Base-by-base conservation (phyloP, 2,329 filamentous ascomycete genomes). In the Claviceps cyperi region DNA sequence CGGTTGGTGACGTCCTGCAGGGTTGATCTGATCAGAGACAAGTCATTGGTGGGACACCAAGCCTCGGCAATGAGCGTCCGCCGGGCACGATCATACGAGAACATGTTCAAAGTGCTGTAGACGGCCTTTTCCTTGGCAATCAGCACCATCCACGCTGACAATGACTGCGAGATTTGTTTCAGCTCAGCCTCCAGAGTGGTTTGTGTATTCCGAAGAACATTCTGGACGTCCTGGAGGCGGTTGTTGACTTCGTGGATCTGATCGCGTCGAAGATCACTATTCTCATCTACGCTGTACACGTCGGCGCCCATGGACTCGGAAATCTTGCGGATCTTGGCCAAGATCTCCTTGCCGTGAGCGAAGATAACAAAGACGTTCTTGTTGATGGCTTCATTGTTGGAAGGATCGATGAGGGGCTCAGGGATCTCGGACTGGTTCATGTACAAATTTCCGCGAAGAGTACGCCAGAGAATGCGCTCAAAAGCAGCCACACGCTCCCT, bases 321-420 rank as follows among this genome's bases (percentile, higher is more conserved):
- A 54, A 98, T 97, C 77, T 96, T 97, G 63, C 92, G 83, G 64
- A 98, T 97, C 80, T 98, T 98, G 62, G 90, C 86, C 60, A 98
- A 82, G 58, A 98, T 95, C 69, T 97, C 91, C 69, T 95, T 95
- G 64, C 92, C 92, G 62, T 98, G 92, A 13, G 92, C 92, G 60
- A 98, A 98, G 67, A 98, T 98, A 62, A 98, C 91, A 62, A 98
- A 98, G 50, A 98, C 92, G 60, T 96, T 98, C 81, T 98, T 98
- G 73, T 85, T 81, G 59, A 94, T 77, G 56, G 86, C 76, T 69
- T 97, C 91, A 65, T 97, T 96, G 71, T 81, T 95, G 63, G 84
- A 78, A 15, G 92, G 91, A 66, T 98, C 87, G 64, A 95, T 76
- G 58, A 98, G 84, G 38, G 87, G 81, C 66, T 98, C 91, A 7